Evolutionary conservation across 192 early-diverging fungal genomes (phyloP), one percentile per base, ranked within the genome.

Genomic region (Coemansia sp.): DNA sequence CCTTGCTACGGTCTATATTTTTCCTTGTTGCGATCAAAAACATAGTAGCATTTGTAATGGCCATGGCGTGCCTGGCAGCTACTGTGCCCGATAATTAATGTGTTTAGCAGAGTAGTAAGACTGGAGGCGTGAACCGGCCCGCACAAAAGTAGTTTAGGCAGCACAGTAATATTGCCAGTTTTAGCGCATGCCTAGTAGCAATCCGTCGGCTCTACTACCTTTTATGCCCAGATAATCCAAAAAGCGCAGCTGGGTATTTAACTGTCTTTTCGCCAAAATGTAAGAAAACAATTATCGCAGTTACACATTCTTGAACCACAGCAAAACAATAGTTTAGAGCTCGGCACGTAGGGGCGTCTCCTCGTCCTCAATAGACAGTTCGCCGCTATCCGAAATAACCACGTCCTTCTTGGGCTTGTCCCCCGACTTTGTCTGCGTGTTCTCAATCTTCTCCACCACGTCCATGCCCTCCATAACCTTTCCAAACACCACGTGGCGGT

Each of bases 401-500:
- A 96, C 82, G 67, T 88, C 84, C 23, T 62, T 70, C 63, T 72
- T 73, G 50, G 94, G 91, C 56, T 79, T 88, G 67, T 89, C 88
- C 27, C 84, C 93, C n/a, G 73, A 21, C 15, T 51, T 63, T 12
- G 63, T 76, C 10, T 59, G 55, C 27, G 62, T 66, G 60, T 73
- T 59, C 61, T 79, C 76, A 25, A 79, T 70, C 32, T 45, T 52
- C 5, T 35, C 32, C 24, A 82, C 70, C 22, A 79, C 47, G 24
- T 73, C 67, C 70, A 79, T 62, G 71, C 76, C 95, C 78, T 92
- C 85, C 25, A 87, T 39, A 2, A 93, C 90, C 61, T 85, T 85
- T 61, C 91, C 91, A 76, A 92, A 93, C 2, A 93, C 87, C 12
- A 93, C 91, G 49, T 93, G 91, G 59, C 87, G 87, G 35, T 74